A percentile compares a stretch with the other conserved stretches of the same genome.
phyloP scores from a whole-genome alignment of 345 rosid species.

The Euclidium syriacum region DNA sequence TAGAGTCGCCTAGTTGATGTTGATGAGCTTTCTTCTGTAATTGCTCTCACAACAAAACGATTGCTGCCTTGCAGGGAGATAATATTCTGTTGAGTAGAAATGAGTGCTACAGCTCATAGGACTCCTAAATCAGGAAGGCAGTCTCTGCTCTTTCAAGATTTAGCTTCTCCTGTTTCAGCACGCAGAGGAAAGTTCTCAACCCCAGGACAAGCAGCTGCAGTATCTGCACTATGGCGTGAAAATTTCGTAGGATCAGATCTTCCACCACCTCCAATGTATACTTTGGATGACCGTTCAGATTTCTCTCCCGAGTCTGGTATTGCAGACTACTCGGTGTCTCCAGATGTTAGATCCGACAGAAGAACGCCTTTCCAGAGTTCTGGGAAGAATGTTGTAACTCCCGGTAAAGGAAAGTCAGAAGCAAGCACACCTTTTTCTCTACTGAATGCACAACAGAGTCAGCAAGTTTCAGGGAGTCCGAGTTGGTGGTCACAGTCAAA shows the following conservation, averaged over 20 bases:
- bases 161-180: conserved; percentile 78
- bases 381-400: conserved; percentile 53
- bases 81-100: conserved; percentile 17
- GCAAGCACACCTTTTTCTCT: conserved; percentile 59
- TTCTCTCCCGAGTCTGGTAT: conserved; percentile 88
- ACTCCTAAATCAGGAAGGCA: conserved; percentile 84
- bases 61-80: conserved; percentile 17
- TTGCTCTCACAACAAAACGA: background rate
- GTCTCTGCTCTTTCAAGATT: conserved; percentile 79
- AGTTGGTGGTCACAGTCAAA: conserved; percentile 77
- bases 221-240: conserved; percentile 97
- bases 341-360: conserved; percentile 59
- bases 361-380: conserved; percentile 49
- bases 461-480: conserved; percentile 51
- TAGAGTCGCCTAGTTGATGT: background rate
- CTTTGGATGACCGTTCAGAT: conserved; percentile 84
- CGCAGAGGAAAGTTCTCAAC: conserved; percentile 72
- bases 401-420: conserved; percentile 50
- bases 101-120: conserved; percentile 56
- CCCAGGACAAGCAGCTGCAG: conserved; percentile 88
- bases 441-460: conserved; percentile 54
- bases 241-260: conserved; percentile 80
- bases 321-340: conserved; percentile 65
- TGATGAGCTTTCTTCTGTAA: background rate
- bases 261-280: conserved; percentile 92